phyloP scores from a whole-genome alignment of 805 yeast species.

The Starmerella ratchasimensis region DNA sequence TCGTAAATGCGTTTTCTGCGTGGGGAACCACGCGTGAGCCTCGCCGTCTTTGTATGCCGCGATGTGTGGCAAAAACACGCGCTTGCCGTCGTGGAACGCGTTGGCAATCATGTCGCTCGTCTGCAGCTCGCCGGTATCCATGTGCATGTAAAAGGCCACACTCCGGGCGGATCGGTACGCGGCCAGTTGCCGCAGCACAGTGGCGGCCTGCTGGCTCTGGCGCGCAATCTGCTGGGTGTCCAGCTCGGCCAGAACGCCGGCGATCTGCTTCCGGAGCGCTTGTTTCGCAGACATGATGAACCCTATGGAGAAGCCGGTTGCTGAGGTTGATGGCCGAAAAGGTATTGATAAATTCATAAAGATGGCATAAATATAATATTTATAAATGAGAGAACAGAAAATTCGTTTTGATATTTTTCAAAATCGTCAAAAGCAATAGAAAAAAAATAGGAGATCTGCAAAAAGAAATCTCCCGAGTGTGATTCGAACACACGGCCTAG shows the following conservation, averaged over 20 bases:
- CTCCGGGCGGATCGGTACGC: conserved; percentile 34
- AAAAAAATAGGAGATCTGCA: not conserved
- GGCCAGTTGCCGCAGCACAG: conserved; percentile 22
- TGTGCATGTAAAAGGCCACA: conserved; percentile 61
- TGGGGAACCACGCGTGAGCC: conserved; percentile 13
- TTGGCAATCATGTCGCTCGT: conserved; percentile 41
- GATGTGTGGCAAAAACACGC: conserved; percentile 29
- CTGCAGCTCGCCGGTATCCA: conserved; percentile 58
- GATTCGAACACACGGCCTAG: conserved; percentile 23
- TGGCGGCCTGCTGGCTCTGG: conserved; percentile 17
- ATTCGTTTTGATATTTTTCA: not conserved
- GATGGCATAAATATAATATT: not conserved
- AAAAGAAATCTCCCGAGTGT: conserved; percentile 20
- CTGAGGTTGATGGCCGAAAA: too few species aligned
- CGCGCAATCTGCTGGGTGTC: conserved; percentile 1
- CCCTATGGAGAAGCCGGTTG: not conserved
- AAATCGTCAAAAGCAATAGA: not conserved
- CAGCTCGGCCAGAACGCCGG: conserved; percentile 3
- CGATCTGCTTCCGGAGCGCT: conserved; percentile 14
- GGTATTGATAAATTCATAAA: too few species aligned
- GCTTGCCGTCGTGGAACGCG: conserved; percentile 38
- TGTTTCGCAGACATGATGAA: conserved; percentile 9
- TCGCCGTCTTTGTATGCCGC: conserved; percentile 21
- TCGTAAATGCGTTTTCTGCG: conserved; percentile 34
- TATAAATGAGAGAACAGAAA: not conserved